Conservation (phyloP, 306 rosid species). For the Vicia sativa region DNA sequence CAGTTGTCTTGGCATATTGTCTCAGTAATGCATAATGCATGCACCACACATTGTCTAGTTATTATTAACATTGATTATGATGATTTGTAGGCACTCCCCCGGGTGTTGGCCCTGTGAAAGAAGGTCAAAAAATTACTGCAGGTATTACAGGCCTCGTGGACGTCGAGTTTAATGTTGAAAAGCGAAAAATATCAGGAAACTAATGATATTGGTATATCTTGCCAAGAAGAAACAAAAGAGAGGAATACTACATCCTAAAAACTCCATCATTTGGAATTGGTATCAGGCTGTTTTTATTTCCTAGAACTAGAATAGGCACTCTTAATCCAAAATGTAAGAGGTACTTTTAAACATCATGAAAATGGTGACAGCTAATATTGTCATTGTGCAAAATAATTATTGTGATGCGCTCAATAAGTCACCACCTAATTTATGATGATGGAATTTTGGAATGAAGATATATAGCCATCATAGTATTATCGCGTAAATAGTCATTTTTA, state of each 20-base stretch:
- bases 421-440: constrained; percentile 5
- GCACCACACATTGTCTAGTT: constrained; percentile 10
- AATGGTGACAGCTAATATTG: constrained; percentile 12
- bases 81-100: constrained; percentile 82
- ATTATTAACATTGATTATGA: constrained; percentile 33
- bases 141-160: constrained; percentile 85
- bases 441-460: neutral
- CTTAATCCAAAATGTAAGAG: constrained; percentile 2
- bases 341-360: constrained; percentile 25
- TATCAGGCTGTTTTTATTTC: constrained; percentile 12
- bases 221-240: constrained; percentile 19
- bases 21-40: no score
- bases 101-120: constrained; percentile 94
- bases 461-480: neutral
- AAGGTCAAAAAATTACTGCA: constrained; percentile 82
- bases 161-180: constrained; percentile 66
- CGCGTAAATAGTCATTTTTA: neutral
- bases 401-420: neutral
- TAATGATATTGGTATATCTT: constrained; percentile 33
- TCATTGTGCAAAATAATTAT: constrained; percentile 5
- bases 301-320: constrained; percentile 21
- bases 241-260: constrained; percentile 4
- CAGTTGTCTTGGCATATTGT: constrained; percentile 7
- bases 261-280: constrained; percentile 3
- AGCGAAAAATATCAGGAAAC: constrained; percentile 44